Conservation (phyloP, 2,329 filamentous ascomycete species). For the Fusarium keratoplasticum region DNA sequence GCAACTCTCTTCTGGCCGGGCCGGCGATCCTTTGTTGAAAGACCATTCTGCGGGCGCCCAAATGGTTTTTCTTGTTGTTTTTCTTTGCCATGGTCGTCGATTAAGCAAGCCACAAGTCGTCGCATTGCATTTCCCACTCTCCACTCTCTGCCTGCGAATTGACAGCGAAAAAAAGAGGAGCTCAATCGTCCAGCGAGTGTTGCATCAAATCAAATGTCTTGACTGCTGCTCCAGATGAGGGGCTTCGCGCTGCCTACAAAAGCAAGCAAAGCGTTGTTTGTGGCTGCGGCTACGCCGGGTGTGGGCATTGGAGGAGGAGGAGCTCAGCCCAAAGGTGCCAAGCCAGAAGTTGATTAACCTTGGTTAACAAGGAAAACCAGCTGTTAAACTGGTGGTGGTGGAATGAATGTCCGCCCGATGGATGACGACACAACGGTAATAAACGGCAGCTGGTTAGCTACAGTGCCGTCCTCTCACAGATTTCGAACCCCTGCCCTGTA, state of each 20-base stretch:
- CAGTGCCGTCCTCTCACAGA: not conserved
- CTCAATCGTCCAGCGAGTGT: not conserved
- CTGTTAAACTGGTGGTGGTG: not conserved
- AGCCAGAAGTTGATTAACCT: slow-evolving; percentile 10
- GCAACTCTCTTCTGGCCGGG: not conserved
- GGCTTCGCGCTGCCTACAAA: slow-evolving; percentile 16
- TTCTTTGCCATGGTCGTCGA: not conserved
- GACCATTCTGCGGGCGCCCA: not conserved
- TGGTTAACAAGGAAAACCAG: slow-evolving; percentile 7
- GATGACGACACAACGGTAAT: slow-evolving; percentile 1
- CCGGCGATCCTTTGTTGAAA: not conserved
- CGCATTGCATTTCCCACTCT: not conserved
- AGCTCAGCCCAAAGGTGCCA: not conserved
- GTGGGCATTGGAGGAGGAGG: slow-evolving; percentile 1
- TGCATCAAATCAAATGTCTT: not conserved
- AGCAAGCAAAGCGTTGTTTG: slow-evolving; percentile 18
- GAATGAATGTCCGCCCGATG: not conserved
- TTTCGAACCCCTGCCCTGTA: not conserved
- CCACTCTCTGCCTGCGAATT: not conserved
- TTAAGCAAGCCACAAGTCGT: slow-evolving; percentile 6
- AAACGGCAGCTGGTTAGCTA: not conserved
- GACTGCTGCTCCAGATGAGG: slow-evolving; percentile 24
- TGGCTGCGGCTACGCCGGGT: slow-evolving; percentile 29
- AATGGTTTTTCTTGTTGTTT: not conserved
- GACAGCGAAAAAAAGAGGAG: not conserved